Evolutionary conservation across 2,329 filamentous ascomycete genomes (phyloP), one percentile per base, ranked within the genome.

Genomic region (Fusarium verticillioides): DNA sequence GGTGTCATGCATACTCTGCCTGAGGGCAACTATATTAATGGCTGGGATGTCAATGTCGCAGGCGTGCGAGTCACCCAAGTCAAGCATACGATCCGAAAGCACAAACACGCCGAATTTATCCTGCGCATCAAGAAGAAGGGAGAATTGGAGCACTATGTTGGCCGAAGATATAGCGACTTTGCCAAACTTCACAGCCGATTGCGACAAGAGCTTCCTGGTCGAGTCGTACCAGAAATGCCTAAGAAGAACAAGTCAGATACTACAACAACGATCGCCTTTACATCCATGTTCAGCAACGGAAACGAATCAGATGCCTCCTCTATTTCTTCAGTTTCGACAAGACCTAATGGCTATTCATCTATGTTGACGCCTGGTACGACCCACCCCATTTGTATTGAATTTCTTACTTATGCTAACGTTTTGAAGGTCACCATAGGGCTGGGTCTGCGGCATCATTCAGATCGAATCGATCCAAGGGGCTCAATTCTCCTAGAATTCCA

Each of bases 31-130:
- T 93, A 92, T 71, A 93, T 98, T 78, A 96, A 99, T 80, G 94
- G 95, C 36, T 98, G 96, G 96, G 96, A 98, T 81, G 91, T 79
- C 75, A 99, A 99, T 80, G 92, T 99, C 56, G 94, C 96, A 16
- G 95, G 92, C 44, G 96, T 98, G 56, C 90, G 95, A 70, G 91
- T 94, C 32, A 93, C 90, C 5, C 92, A 91, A 12, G 87, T 95
- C 59, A 97, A 96, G 86, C 91, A 95, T 78, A 97, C 94, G 67
- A 91, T 98, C 34, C 88, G 96, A 66, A 91, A 96, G 78, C 96
- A 98, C 81, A 94, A 95, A 77, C 96, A 98, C 85, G 94, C 96
- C 60, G 94, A 98, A 85, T 99, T 98, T 78, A 83, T 99, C 52
- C 87, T 99, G 66, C 90, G 96, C 16, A 93, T 98, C 36, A 96